Percentiles rank a stretch among this genome's conserved stretches.
These are phyloP conservation scores for Metschnikowia kofuensis DNA, from an alignment of 805 yeast genomes.

Conservation along the genomic window DNA sequence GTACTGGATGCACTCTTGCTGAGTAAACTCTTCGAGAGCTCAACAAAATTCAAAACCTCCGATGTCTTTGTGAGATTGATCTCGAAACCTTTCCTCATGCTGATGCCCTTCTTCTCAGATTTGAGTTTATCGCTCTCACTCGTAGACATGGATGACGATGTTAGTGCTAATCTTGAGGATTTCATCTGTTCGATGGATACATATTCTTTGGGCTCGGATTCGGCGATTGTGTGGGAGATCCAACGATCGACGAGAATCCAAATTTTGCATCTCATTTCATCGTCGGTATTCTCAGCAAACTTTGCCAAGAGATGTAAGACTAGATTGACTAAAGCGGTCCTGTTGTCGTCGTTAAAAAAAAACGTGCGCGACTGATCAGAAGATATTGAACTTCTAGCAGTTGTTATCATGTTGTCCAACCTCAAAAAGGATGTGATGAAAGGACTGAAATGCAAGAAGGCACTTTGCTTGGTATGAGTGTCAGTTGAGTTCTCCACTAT, in stretches of 20 bases:
- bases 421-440: slow-evolving; percentile 33
- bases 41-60: slow-evolving; percentile 63
- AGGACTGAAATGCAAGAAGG: slow-evolving; percentile 34
- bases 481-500: slow-evolving; percentile 29
- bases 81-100: slow-evolving; percentile 22
- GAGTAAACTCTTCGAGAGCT: slow-evolving; percentile 48
- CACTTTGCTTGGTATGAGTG: slow-evolving; percentile 22
- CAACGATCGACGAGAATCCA: slow-evolving; percentile 75
- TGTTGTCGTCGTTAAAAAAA: slow-evolving; percentile 32
- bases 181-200: slow-evolving; percentile 19
- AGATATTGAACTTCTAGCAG: slow-evolving; percentile 7
- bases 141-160: slow-evolving; percentile 3
- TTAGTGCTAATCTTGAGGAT: slow-evolving; percentile 15
- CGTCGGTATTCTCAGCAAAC: slow-evolving; percentile 44
- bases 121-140: slow-evolving; percentile 10
- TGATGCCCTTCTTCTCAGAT: slow-evolving; percentile 4
- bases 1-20: slow-evolving; percentile 13
- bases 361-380: slow-evolving; percentile 21
- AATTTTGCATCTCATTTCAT: slow-evolving; percentile 41
- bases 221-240: slow-evolving; percentile 46
- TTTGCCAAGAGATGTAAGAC: slow-evolving; percentile 48
- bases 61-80: slow-evolving; percentile 47
- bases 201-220: slow-evolving; percentile 11
- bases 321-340: slow-evolving; percentile 33
- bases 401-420: slow-evolving; percentile 36